Evolutionary conservation across 129 eudicot genomes (phyloP), one percentile per base, ranked within the genome.

Genomic region (Scalesia atractyloides): DNA sequence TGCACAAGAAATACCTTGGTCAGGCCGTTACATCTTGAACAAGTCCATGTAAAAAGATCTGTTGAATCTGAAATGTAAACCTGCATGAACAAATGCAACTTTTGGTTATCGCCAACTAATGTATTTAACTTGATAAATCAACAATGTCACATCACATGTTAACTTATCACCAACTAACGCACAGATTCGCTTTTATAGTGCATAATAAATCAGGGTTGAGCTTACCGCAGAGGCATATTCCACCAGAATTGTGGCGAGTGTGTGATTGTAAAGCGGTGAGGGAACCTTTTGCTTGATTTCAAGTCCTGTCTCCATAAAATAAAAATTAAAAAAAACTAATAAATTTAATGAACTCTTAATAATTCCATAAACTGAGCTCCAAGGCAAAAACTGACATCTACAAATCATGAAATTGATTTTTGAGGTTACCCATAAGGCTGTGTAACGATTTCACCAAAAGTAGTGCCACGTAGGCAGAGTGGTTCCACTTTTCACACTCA

Each of bases 201-300:
- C 56, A 18, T 15, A 52, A 30, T 1, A 7, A 53, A 43, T 19
- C 18, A 39, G 43, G 36, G 36, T 12, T 16, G 51, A 77, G 66
- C 99, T 86, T 76, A 95, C 99, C 13, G 97, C 96, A 64, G 97
- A 85, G 68, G 97, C 88, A 82, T 90, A 95, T 80, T 95, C 88
- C 81, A 86, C 99, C 81, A 95, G 62, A 68, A 68, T 86, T 60
- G 9, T 77, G 70, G 97, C 97, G 59, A 95, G 94, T 1, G 96
- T 88, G 70, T 84, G 93, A 83, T 90, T 90, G 80, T 86, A 95
- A 17, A 8, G 67, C 14, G 89, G 82, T 34, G 74, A 69, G 20
- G 68, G 16, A 70, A 77, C 83, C 73, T 61, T 73, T 44, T 54
- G 83, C 69, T 58, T 75, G 30, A 76, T 58, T 78, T 80, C 82